Base-by-base conservation (phyloP, 345 rosid species). In the Physaria fendleri region DNA sequence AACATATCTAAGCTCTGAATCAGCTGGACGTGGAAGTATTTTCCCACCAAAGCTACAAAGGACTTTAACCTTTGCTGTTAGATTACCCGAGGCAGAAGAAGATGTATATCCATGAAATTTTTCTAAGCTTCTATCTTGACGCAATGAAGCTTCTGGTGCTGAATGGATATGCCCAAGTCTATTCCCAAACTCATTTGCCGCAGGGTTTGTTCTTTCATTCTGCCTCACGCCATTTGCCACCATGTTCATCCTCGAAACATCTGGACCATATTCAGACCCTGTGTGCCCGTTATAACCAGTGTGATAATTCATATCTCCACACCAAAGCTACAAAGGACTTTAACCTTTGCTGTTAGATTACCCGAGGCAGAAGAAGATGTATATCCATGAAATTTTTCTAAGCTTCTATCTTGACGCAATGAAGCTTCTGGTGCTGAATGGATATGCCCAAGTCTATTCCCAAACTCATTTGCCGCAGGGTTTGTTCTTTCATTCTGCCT, bases 11-110 rank as follows among this genome's bases (percentile, higher is more conserved):
- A 85, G 92, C 76, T 76, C 85, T 55, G 91, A 82, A 75, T 91
- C 98, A 58, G 89, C 77, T 15, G 98, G 98, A 43, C 98, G 81
- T 49, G 90, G 94, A 11, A 88, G 66, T 67, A 91, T 76, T 71
- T 64, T 88, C 44, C 98, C 98, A 40, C 95, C 96, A 70, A 83
- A 88, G 78, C 97, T 90, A 71, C 95, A 87, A 35, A 87, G 87
- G 64, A 83, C 76, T 72, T 85, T 90, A 77, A 85, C 73, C 72
- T 69, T 85, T 27, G 40, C 51, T 10, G 76, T 68, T 53, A 76
- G 45, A 49, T 75, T 52, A 72, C 74, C 77, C 7, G 77, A 77
- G 64, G 77, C 76, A 32, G 78, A 73, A 4, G 77, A 79, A 8
- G 82, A 77, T 10, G 72, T 43, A 75, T 59, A 66, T 37, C 68